These are phyloP conservation scores for Malus sieversii DNA, from an alignment of 306 rosid genomes.

Conservation along the genomic window DNA sequence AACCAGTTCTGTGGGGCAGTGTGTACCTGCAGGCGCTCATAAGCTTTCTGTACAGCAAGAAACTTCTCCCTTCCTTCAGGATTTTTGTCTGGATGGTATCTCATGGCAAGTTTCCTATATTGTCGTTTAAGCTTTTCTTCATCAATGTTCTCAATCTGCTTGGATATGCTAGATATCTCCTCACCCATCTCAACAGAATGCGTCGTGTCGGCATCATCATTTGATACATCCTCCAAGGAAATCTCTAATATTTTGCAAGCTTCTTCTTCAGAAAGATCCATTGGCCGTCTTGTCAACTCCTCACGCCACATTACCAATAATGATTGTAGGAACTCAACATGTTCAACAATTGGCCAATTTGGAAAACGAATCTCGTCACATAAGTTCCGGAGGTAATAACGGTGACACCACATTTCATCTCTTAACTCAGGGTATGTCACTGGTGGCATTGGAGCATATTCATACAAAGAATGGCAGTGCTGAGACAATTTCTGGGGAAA, in stretches of 20 bases:
- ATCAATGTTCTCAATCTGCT: constrained; percentile 92
- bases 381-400: constrained; percentile 86
- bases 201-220: constrained; percentile 43
- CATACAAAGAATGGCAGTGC: constrained; percentile 89
- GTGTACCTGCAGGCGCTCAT: constrained; percentile 93
- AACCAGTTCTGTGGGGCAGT: not conserved
- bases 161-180: constrained; percentile 62
- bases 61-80: constrained; percentile 97
- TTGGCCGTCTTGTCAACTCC: constrained; percentile 94
- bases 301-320: constrained; percentile 99
- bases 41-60: constrained; percentile 98
- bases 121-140: constrained; percentile 97
- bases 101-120: constrained; percentile 98
- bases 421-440: constrained; percentile 93
- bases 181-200: constrained; percentile 42
- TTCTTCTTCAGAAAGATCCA: constrained; percentile 99
- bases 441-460: constrained; percentile 98
- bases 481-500: constrained; percentile 94
- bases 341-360: constrained; percentile 99
- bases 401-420: constrained; percentile 99
- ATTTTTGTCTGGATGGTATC: constrained; percentile 98
- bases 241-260: constrained; percentile 96
- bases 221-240: constrained; percentile 76
- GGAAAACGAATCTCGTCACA: constrained; percentile 98
- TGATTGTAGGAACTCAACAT: constrained; percentile 95